phyloP scores from a whole-genome alignment of 257 asterid genomes.

The Penstemon eatonii region DNA sequence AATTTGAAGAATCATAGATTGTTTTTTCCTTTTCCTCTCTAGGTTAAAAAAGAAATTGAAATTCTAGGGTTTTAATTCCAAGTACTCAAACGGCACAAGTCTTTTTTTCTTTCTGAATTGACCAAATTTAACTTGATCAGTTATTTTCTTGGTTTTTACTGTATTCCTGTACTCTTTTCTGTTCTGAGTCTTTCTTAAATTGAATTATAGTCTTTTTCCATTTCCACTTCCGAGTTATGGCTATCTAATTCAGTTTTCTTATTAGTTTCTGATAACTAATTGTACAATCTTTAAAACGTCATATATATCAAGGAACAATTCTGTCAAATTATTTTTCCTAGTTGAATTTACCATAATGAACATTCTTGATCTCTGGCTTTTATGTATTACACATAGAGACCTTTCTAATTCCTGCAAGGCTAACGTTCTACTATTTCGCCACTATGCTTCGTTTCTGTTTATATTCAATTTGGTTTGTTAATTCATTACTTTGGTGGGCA shows the following conservation, averaged over 20 bases:
- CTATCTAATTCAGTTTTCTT: neutral
- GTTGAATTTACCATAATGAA: neutral
- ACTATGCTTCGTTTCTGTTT: neutral
- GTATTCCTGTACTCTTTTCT: neutral
- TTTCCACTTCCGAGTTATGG: neutral
- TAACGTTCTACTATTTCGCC: neutral
- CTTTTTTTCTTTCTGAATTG: conserved; percentile 16
- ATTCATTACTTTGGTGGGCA: conserved; percentile 26
- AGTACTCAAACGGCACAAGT: conserved; percentile 16
- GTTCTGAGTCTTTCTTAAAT: too few relatives aligned
- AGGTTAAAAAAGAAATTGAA: conserved; percentile 20
- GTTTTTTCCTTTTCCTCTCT: neutral
- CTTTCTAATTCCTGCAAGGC: too few relatives aligned
- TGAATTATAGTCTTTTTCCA: neutral
- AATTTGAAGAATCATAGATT: neutral
- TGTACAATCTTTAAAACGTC: neutral
- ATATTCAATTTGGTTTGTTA: neutral
- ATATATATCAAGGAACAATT: neutral
- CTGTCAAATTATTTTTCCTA: neutral
- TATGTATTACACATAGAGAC: too few relatives aligned
- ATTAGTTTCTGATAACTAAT: neutral
- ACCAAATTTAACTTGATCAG: conserved; percentile 20
- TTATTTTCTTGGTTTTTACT: conserved; percentile 12
- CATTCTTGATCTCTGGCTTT: neutral
- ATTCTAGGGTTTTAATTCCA: conserved; percentile 7